phyloP scores from a whole-genome alignment of 257 asterid genomes.

The Perilla frutescens region DNA sequence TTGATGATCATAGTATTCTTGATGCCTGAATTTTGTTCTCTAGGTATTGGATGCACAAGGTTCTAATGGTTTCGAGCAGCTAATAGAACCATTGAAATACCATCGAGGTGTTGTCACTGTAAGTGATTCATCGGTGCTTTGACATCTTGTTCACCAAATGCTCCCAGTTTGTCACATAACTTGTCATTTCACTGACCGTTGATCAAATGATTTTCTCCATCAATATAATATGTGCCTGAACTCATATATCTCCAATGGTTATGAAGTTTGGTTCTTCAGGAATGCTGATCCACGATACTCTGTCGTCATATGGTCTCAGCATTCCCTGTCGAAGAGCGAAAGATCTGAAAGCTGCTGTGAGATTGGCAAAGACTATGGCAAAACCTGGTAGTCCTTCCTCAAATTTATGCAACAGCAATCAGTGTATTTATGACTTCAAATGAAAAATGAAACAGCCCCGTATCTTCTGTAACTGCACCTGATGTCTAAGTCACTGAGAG shows the following conservation, averaged over 20 bases:
- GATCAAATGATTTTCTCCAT: not conserved
- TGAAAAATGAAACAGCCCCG: not conserved
- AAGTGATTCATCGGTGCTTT: slow-evolving; percentile 14
- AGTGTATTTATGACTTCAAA: not conserved
- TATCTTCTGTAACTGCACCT: not conserved
- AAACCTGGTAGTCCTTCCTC: slow-evolving; percentile 30
- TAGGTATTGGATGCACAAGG: slow-evolving; percentile 34
- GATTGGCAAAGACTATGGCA: slow-evolving; percentile 42
- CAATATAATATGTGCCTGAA: not conserved
- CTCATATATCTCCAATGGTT: slow-evolving; percentile 3
- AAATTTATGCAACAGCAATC: not conserved
- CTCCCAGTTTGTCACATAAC: not conserved
- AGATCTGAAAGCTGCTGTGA: slow-evolving; percentile 38
- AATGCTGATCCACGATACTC: slow-evolving; percentile 38
- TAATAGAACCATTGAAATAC: slow-evolving; percentile 41
- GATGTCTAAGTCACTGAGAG: too few species aligned
- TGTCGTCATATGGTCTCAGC: slow-evolving; percentile 38
- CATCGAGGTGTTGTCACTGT: slow-evolving; percentile 49
- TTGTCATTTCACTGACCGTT: not conserved
- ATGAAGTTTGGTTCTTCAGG: slow-evolving; percentile 52
- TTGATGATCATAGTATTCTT: not conserved
- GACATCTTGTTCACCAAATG: not conserved
- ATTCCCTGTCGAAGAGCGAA: slow-evolving; percentile 45
- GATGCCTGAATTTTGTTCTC: not conserved
- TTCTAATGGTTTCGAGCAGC: slow-evolving; percentile 45